phyloP scores from a whole-genome alignment of 2,329 filamentous ascomycete species.

The Tolypocladium capitatum region DNA sequence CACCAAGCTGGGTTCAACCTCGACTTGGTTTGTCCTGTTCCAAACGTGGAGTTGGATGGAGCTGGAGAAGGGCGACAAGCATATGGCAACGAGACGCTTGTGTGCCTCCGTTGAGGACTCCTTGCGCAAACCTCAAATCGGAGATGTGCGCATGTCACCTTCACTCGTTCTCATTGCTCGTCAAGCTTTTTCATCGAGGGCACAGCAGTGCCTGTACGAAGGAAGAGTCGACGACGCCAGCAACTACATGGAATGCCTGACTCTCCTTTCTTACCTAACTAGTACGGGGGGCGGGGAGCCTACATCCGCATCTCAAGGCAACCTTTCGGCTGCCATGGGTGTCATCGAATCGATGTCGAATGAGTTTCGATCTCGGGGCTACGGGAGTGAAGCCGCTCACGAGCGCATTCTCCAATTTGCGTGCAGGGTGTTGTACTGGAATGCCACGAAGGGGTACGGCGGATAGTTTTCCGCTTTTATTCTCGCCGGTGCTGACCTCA shows the following conservation, averaged over 20 bases:
- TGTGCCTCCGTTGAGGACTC: slow-evolving; percentile 23
- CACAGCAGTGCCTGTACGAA: slow-evolving; percentile 42
- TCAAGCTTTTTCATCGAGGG: slow-evolving; percentile 37
- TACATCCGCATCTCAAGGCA: slow-evolving; percentile 34
- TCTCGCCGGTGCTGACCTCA: background rate
- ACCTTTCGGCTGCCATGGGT: slow-evolving; percentile 37
- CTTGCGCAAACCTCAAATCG: slow-evolving; percentile 5
- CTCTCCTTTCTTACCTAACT: slow-evolving; percentile 55
- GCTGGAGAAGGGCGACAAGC: slow-evolving; percentile 28
- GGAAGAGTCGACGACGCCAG: slow-evolving; percentile 34
- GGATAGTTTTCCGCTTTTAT: background rate
- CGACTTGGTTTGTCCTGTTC: slow-evolving; percentile 31
- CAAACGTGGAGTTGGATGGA: slow-evolving; percentile 55
- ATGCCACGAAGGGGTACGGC: slow-evolving; percentile 44
- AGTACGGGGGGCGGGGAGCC: slow-evolving; percentile 27
- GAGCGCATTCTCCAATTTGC: slow-evolving; percentile 60
- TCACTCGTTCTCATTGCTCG: slow-evolving; percentile 37
- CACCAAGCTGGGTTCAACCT: slow-evolving; percentile 7
- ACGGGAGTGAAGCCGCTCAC: slow-evolving; percentile 23
- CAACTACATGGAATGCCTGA: slow-evolving; percentile 46
- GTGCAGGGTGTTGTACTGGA: slow-evolving; percentile 50
- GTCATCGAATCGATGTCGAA: slow-evolving; percentile 27
- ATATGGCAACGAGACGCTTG: slow-evolving; percentile 23
- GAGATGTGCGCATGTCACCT: slow-evolving; percentile 11
- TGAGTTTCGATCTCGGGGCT: slow-evolving; percentile 25